These are phyloP conservation scores for Volvariella volvacea DNA, from an alignment of 1,284 basidiomycete species.

Conservation along the genomic window DNA sequence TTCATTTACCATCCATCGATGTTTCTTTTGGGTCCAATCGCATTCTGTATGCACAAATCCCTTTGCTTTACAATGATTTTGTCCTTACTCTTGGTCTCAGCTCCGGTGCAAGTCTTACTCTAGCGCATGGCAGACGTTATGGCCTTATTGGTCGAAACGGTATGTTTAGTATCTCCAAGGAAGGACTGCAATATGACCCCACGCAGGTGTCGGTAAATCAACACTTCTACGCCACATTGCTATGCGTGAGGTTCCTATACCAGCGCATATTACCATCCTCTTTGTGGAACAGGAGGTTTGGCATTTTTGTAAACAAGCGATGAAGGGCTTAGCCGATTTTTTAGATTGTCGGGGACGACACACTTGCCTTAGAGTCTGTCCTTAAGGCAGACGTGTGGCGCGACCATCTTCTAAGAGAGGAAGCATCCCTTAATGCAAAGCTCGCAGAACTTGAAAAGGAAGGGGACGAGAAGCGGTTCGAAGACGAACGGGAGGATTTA, in stretches of 20 bases:
- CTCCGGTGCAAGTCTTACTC: conserved; percentile 79
- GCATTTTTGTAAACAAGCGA: conserved; percentile 4
- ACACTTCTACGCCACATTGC: conserved; percentile 96
- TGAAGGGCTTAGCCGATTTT: conserved; percentile 5
- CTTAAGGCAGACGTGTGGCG: conserved; percentile 97
- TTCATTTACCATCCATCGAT: conserved; percentile 94
- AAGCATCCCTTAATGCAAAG: conserved; percentile 66
- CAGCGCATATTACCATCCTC: conserved; percentile 91
- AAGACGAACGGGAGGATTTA: conserved; percentile 83
- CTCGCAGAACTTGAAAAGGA: conserved; percentile 70
- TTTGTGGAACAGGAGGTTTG: conserved; percentile 97
- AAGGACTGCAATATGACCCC: not conserved
- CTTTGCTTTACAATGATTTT: conserved; percentile 1
- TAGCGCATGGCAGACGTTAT: conserved; percentile 86
- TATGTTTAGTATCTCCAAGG: conserved; percentile 12
- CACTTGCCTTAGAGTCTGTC: conserved; percentile 87
- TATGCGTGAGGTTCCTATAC: conserved; percentile 90
- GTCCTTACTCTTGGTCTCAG: conserved; percentile 26
- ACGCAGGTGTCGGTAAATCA: conserved; percentile 89
- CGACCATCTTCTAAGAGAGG: conserved; percentile 83
- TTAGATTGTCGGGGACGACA: conserved; percentile 89
- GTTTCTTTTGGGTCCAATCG: conserved; percentile 92
- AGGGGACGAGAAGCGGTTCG: conserved; percentile 70
- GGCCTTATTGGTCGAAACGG: conserved; percentile 83
- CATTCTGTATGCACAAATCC: conserved; percentile 59